Evolutionary conservation across 768 basidiomycete species (phyloP), one percentile per base, ranked within the genome.

Genomic region (Cubamyces lactineus): DNA sequence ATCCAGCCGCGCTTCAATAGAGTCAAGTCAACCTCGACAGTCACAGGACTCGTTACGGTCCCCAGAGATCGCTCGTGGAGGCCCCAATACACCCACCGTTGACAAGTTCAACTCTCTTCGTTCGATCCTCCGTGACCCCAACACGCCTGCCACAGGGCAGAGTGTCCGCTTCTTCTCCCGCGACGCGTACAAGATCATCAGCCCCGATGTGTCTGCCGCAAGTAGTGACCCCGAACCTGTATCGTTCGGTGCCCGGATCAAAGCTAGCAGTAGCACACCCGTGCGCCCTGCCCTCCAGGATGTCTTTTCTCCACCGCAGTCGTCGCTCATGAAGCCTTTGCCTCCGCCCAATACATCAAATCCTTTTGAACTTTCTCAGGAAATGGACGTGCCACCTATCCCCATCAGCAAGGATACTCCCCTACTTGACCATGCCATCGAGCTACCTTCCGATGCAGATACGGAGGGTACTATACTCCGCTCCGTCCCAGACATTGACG

Each of bases 161-260:
- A 90, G 85, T 62, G 89, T 91, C 43, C 85, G 89, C 6, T 91
- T 91, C 76, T 89, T 90, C 72, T 84, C 88, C 26, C 80, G 85
- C 26, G 85, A 89, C 55, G 86, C 84, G 13, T 87, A 82, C 76
- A 86, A 81, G 64, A 76, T 83, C 23, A 84, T 87, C 67, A 88
- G 80, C 51, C 86, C 87, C n/a, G 86, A 90, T 46, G 74, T 80
- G 21, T 88, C 87, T 17, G 72, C 76, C 45, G 79, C 81, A 12
- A 53, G 58, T 7, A 75, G 70, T 57, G 72, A 77, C 49, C 71
- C 69, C 16, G 71, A 72, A 11, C 72, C 73, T 16, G 51, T 66
- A 0, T 67, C 71, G 2, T 67, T 77, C 23, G 65, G 67, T 9
- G 67, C 71, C 15, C 71, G 73, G 12, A 52, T 75, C 56, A 73